A percentile compares a stretch with the other conserved stretches of the same genome.
Conservation (phyloP, 768 basidiomycete genomes). For the Mycena belliarum region DNA sequence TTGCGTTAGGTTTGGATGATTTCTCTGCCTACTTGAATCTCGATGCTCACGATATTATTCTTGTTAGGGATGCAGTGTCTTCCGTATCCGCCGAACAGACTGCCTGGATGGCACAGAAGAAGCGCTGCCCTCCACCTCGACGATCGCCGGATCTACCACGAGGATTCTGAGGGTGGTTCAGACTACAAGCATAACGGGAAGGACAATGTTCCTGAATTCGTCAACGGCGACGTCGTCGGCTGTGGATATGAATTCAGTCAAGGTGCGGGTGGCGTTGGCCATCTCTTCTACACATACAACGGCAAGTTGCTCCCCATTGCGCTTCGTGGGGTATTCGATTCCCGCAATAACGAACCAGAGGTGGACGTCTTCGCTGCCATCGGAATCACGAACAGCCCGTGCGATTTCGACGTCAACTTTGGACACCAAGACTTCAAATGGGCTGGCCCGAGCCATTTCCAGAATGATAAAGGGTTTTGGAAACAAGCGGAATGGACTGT, state of each 20-base stretch:
- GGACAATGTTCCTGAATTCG: neutral
- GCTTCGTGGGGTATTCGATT: conserved; percentile 10
- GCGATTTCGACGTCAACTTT: conserved; percentile 12
- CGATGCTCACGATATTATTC: too few relatives aligned
- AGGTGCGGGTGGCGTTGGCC: conserved; percentile 12
- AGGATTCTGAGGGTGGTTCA: conserved; percentile 14
- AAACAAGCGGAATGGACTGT: conserved; percentile 1
- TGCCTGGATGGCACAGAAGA: conserved; percentile 17
- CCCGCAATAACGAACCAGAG: neutral
- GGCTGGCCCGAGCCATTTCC: neutral
- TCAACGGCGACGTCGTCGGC: conserved; percentile 4
- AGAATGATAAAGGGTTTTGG: neutral
- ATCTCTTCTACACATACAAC: conserved; percentile 19
- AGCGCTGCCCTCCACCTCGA: conserved; percentile 18
- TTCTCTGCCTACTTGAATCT: neutral
- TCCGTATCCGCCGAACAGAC: conserved; percentile 16
- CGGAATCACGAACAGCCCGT: conserved; percentile 12
- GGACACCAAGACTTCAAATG: conserved; percentile 8
- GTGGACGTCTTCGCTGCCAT: conserved; percentile 17
- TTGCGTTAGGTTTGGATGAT: conserved; percentile 6
- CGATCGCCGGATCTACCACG: conserved; percentile 14
- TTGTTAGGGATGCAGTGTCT: conserved; percentile 23
- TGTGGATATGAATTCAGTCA: conserved; percentile 13
- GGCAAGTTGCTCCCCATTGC: conserved; percentile 11
- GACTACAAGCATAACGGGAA: conserved; percentile 1